Percentiles rank a stretch among this genome's conserved stretches.
These are phyloP conservation scores for Oryza meyeriana DNA, from an alignment of 176 grass and related monocot species.

Conservation along the genomic window DNA sequence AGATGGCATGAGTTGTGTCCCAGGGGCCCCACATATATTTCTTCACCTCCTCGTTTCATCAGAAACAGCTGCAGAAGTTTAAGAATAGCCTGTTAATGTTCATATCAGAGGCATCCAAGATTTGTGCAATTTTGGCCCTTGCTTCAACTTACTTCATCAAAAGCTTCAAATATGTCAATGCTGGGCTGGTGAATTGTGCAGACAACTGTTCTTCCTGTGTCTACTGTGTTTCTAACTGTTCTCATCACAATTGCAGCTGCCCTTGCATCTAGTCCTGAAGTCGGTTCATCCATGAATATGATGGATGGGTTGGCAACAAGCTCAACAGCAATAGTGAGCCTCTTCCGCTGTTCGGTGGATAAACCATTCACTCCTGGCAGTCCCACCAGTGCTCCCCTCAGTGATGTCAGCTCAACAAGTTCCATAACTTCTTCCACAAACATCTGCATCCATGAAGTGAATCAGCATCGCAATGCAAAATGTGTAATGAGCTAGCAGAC, in stretches of 20 bases:
- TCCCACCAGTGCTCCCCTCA: slow-evolving; percentile 79
- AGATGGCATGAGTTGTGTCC: slow-evolving; percentile 75
- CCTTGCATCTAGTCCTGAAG: slow-evolving; percentile 86
- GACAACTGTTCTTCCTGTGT: slow-evolving; percentile 88
- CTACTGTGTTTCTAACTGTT: slow-evolving; percentile 80
- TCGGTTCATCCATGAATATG: slow-evolving; percentile 97
- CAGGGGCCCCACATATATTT: slow-evolving; percentile 81
- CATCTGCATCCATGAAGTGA: slow-evolving; percentile 48
- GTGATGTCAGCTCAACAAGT: slow-evolving; percentile 68
- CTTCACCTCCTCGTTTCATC: slow-evolving; percentile 95
- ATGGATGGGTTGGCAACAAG: slow-evolving; percentile 92
- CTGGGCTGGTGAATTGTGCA: slow-evolving; percentile 97
- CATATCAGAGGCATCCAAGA: not conserved
- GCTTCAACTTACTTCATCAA: slow-evolving; percentile 62
- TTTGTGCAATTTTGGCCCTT: not conserved
- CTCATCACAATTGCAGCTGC: slow-evolving; percentile 96
- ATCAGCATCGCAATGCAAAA: not conserved
- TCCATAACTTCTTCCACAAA: slow-evolving; percentile 95
- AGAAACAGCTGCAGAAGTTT: slow-evolving; percentile 70
- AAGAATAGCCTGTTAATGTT: slow-evolving; percentile 31
- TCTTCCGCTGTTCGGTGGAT: slow-evolving; percentile 89
- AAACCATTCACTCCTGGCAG: slow-evolving; percentile 91
- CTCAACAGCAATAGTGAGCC: slow-evolving; percentile 90
- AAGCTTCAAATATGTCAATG: slow-evolving; percentile 97
- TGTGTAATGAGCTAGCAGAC: not conserved